These are phyloP conservation scores for Neurospora sp. DNA, from an alignment of 495 filamentous ascomycete species.

Conservation along the genomic window DNA sequence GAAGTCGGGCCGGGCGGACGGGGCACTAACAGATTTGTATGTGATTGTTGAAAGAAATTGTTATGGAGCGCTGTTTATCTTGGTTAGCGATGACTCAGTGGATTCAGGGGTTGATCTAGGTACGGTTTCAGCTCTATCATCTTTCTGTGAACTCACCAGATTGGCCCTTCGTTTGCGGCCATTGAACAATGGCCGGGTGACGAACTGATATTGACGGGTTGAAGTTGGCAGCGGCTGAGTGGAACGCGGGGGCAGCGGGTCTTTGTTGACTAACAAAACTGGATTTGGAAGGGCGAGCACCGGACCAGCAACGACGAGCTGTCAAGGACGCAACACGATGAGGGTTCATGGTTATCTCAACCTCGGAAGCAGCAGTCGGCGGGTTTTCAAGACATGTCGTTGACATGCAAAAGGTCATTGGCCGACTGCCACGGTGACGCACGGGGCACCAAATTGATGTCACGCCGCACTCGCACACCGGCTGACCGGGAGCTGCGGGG, in stretches of 20 bases:
- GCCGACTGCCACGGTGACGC: not conserved
- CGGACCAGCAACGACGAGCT: not conserved
- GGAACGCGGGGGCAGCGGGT: not conserved
- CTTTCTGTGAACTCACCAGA: no score
- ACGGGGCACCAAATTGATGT: not conserved
- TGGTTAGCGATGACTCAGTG: not conserved
- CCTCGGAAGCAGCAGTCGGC: not conserved
- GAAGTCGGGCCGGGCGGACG: not conserved
- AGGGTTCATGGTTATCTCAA: not conserved
- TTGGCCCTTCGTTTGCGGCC: not conserved
- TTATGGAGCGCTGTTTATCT: not conserved
- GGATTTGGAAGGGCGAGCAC: not conserved
- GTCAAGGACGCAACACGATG: not conserved
- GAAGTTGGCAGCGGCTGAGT: not conserved
- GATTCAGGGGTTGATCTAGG: not conserved
- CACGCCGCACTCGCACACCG: not conserved
- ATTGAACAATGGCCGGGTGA: not conserved
- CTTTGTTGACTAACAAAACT: not conserved
- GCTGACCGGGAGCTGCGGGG: not conserved
- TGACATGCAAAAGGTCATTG: not conserved
- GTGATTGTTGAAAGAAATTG: not conserved
- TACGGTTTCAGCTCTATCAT: not conserved
- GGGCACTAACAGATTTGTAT: not conserved
- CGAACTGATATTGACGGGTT: not conserved
- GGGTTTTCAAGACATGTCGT: not conserved